Evolutionary conservation across 164 flowering plant genomes (phyloP), one percentile per base, ranked within the genome.

Genomic region (Stephania yunnanensis): DNA sequence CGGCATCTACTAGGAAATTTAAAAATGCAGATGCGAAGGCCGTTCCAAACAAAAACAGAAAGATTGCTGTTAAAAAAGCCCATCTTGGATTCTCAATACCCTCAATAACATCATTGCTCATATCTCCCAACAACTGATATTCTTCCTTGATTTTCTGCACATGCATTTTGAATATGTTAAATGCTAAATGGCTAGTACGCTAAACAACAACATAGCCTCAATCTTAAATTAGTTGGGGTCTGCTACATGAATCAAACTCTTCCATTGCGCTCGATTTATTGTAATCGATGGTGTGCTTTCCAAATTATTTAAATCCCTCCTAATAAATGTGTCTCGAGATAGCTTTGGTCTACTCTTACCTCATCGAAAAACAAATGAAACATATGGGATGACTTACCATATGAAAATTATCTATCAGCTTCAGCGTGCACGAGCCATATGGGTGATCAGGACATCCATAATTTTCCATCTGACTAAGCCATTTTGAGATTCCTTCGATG

Each of bases 1-100:
- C 78, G 68, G 75, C 67, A 8, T 48, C 68, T 25, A 77, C 74
- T 25, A 83, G 86, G 11, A 84, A 82, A 25, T 71, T 77, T 20
- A 81, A 82, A 71, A 81, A 71, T n/a, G 75, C 71, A 53, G 82
- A 75, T n/a, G 77, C 70, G 25, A 83, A 72, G 22, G 58, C 46
- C 25, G 77, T 46, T 25, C 86, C 86, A 42, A 81, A 67, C 36
- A 79, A 29, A 20, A 83, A 12, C 63, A 74, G 75, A 7, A 76
- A 53, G n/a, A 66, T 63, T 48, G 85, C 78, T 76, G 68, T 76
- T 10, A 68, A 0, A 36, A 71, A 36, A 65, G 45, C 63, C 82
- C 80, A 69, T 48, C 31, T 70, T 10, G 63, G 61, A 74, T 73
- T 72, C 55, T 30, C 69, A 76, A 66, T 68, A 30, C 50, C 61